Conservation (phyloP, 257 asterid species). For the Knoxia roxburghii region DNA sequence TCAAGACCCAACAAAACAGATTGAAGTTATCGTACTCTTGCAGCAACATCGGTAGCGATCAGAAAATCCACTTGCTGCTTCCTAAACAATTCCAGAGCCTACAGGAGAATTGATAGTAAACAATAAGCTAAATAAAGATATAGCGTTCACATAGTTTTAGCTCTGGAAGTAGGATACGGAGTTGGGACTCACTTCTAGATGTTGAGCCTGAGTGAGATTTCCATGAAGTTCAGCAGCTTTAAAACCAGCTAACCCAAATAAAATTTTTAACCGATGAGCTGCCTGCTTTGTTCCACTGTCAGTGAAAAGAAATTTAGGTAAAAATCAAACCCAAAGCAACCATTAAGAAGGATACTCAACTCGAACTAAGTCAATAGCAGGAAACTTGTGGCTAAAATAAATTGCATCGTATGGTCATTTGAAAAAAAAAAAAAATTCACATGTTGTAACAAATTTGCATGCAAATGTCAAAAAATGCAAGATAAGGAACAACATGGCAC, state of each 20-base stretch:
- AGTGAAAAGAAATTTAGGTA: slow-evolving; percentile 14
- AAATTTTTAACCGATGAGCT: slow-evolving; percentile 87
- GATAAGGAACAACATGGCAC: not conserved
- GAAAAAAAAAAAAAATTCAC: not conserved
- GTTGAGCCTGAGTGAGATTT: slow-evolving; percentile 93
- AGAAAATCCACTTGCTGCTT: slow-evolving; percentile 86
- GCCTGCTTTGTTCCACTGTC: slow-evolving; percentile 87
- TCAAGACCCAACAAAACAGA: not conserved
- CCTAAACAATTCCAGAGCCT: slow-evolving; percentile 90
- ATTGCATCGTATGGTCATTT: not conserved
- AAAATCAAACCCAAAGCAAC: slow-evolving; percentile 5
- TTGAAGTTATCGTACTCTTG: slow-evolving; percentile 67
- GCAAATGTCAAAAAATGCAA: not conserved
- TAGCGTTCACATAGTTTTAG: slow-evolving; percentile 7
- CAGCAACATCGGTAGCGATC: slow-evolving; percentile 88
- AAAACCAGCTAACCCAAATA: slow-evolving; percentile 88
- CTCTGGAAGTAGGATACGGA: slow-evolving; percentile 2
- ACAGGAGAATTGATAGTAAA: slow-evolving; percentile 18
- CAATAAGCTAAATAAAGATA: slow-evolving; percentile 12
- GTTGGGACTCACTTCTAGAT: slow-evolving; percentile 56
- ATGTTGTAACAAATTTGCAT: not conserved
- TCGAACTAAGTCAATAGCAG: not conserved
- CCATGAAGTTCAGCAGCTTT: slow-evolving; percentile 97
- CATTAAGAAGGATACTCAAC: not conserved
- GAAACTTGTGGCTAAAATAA: not conserved